Percentiles rank a stretch among this genome's conserved stretches.
Conservation (phyloP, 108 stramenopile genomes). For the Cyclotella kingstonii region DNA sequence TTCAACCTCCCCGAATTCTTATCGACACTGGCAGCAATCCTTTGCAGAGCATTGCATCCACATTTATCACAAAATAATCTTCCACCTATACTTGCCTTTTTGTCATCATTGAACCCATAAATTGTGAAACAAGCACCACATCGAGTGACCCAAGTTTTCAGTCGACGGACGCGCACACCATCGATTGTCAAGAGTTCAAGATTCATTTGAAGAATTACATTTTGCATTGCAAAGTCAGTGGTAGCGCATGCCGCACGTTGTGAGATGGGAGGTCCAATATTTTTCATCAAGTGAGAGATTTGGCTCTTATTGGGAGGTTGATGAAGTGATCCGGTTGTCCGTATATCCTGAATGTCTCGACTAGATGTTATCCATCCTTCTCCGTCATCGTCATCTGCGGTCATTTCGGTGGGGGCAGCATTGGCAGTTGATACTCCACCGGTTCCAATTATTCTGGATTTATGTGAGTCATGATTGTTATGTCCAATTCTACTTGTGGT, state of each 20-base stretch:
- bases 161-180: constrained; percentile 76
- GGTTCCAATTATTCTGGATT: constrained; percentile 65
- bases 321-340: constrained; percentile 52
- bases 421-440: constrained; percentile 24
- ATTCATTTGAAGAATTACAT: constrained; percentile 97
- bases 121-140: constrained; percentile 94
- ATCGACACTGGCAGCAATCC: constrained; percentile 88
- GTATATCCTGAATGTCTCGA: constrained; percentile 60
- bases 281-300: constrained; percentile 8
- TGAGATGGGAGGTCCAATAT: constrained; percentile 45
- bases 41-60: constrained; percentile 84
- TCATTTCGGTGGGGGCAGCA: constrained; percentile 54
- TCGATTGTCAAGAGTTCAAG: constrained; percentile 85
- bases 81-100: constrained; percentile 32
- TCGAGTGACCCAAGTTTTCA: constrained; percentile 94
- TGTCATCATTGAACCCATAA: constrained; percentile 56
- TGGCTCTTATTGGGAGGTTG: constrained; percentile 1
- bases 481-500: constrained; percentile 5
- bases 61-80: constrained; percentile 93
- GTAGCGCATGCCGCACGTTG: constrained; percentile 92
- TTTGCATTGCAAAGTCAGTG: constrained; percentile 99
- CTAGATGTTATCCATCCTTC: constrained; percentile 87
- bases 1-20: constrained; percentile 82
- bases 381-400: constrained; percentile 81
- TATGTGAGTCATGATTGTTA: constrained; percentile 12